Base-by-base conservation (phyloP, 2,329 filamentous ascomycete genomes). In the Colletotrichum sp. region DNA sequence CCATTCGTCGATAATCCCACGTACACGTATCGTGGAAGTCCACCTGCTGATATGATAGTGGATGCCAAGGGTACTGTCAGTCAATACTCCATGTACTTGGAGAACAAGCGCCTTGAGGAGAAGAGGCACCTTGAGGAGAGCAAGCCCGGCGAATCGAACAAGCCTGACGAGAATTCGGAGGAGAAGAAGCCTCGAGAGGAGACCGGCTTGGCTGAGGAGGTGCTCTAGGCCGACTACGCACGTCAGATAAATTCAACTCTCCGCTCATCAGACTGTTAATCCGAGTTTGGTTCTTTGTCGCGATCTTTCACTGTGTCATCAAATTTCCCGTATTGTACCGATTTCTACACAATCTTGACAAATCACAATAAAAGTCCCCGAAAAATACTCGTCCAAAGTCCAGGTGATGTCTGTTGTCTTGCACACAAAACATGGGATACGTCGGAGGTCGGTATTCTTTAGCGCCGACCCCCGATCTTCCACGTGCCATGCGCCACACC, bases 221-320 rank as follows among this genome's bases (percentile, higher is more conserved):
- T 39, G 36, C 36, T 39, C 36, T 39, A 39, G 36, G 10, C 32
- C 32, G 10, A 34, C 12, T 36, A 7, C 34, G 13, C 34, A 16
- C 3, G 34, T 36, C 34, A 36, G 0, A 39, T 5, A 5, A 1
- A 1, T 2, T 39, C 36, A 44, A 9, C 36, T 18, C 36, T 44
- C 36, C 36, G 3, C 0, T 18, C 16, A 18, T 44, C 36, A 44
- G 36, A 44, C 36, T 44, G 8, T 6, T 44, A 44, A 44, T 44
- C 36, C 36, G 36, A 39, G 8, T 9, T 9, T 39, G 16, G 36
- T 39, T 9, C 36, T 39, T 2, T 39, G 0, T 18, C 36, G 15
- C 36, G 16, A 39, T 39, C 4, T 1, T 0, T 18, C 0, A 0
- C 15, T 1, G 8, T 0, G 36, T 44, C 36, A 44, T 18, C 0